Conservation (phyloP, 768 basidiomycete genomes). For the Rhodotorula graminis region DNA sequence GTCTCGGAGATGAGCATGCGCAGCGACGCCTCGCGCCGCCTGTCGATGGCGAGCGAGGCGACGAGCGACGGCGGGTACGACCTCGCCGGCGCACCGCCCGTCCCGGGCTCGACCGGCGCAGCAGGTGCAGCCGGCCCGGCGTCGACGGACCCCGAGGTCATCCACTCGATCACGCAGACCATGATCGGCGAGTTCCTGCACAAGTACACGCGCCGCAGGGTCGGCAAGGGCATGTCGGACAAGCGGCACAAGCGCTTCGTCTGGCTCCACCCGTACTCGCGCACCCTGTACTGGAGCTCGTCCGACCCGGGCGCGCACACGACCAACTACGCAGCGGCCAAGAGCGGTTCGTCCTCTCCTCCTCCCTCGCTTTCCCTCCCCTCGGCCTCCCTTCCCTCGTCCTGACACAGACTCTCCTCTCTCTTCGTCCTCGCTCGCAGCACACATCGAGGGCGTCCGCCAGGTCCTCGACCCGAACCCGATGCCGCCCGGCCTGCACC, state of each 20-base stretch:
- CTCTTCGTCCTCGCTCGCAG: neutral
- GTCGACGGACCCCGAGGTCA: slow-evolving; percentile 79
- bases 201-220: slow-evolving; percentile 86
- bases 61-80: slow-evolving; percentile 37
- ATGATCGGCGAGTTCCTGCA: slow-evolving; percentile 99
- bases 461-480: slow-evolving; percentile 91
- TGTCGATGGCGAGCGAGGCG: slow-evolving; percentile 66
- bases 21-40: slow-evolving; percentile 66
- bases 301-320: slow-evolving; percentile 84
- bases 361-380: too few relatives aligned
- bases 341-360: slow-evolving; percentile 64
- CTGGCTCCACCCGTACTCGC: slow-evolving; percentile 99
- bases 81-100: slow-evolving; percentile 12
- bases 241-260: slow-evolving; percentile 87
- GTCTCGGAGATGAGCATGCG: slow-evolving; percentile 29
- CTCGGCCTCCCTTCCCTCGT: too few relatives aligned
- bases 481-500: slow-evolving; percentile 87
- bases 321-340: slow-evolving; percentile 86
- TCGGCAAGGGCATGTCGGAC: slow-evolving; percentile 86
- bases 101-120: slow-evolving; percentile 13
- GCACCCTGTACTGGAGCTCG: slow-evolving; percentile 92
- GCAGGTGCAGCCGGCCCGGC: slow-evolving; percentile 43
- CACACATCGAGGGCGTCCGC: slow-evolving; percentile 73
- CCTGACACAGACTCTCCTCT: slow-evolving; percentile 11
- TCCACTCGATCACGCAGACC: slow-evolving; percentile 96